phyloP scores from a whole-genome alignment of 2,329 filamentous ascomycete genomes.

The Colletotrichum chlorophyti region DNA sequence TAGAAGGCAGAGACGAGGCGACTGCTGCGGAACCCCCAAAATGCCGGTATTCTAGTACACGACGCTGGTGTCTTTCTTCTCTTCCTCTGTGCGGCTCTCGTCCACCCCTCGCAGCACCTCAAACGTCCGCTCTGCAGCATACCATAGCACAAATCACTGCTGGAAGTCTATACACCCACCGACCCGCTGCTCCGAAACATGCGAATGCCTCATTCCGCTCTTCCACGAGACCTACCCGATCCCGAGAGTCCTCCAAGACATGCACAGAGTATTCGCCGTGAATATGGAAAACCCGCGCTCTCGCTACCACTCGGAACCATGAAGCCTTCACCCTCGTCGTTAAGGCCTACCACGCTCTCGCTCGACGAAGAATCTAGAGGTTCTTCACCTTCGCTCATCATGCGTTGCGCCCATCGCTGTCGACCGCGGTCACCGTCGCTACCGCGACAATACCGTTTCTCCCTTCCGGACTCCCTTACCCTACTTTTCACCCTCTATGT shows the following conservation, averaged over 20 bases:
- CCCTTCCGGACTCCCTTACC: conserved; percentile 17
- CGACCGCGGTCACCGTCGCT: neutral
- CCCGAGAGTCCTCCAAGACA: conserved; percentile 18
- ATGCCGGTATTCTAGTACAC: conserved; percentile 27
- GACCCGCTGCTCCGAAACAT: conserved; percentile 17
- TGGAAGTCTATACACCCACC: neutral
- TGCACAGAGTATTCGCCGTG: conserved; percentile 11
- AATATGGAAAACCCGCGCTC: conserved; percentile 25
- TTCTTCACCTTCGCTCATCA: neutral
- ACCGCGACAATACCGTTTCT: neutral
- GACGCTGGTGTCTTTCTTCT: conserved; percentile 6
- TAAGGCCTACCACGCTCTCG: conserved; percentile 17
- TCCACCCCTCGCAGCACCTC: neutral
- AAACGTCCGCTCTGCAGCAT: conserved; percentile 7
- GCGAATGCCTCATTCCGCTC: conserved; percentile 22
- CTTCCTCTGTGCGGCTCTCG: conserved; percentile 4
- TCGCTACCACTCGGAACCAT: conserved; percentile 25
- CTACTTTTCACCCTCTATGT: conserved; percentile 47
- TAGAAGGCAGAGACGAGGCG: conserved; percentile 9
- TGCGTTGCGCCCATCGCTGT: conserved; percentile 1
- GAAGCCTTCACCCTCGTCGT: conserved; percentile 20
- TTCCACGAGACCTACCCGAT: conserved; percentile 8
- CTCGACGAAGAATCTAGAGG: neutral
- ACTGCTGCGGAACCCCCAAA: conserved; percentile 18
- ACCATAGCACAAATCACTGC: no score